These are phyloP conservation scores for Ajuga chamaepitys DNA, from an alignment of 257 asterid species.

Conservation along the genomic window DNA sequence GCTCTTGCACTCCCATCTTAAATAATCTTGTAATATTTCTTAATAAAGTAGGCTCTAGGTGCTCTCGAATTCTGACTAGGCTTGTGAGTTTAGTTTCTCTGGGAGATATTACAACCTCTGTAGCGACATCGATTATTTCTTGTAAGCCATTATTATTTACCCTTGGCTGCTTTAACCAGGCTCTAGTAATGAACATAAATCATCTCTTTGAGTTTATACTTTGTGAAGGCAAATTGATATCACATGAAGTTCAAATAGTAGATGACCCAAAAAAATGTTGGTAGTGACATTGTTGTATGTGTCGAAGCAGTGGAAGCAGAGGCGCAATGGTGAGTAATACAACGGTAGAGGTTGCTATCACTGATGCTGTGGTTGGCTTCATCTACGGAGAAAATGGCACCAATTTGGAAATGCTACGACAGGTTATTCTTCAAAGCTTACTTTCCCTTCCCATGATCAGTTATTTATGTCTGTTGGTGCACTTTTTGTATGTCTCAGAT, in stretches of 20 bases:
- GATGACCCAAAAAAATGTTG: not conserved
- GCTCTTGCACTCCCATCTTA: no score
- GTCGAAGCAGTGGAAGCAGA: constrained; percentile 39
- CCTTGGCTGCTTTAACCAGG: not conserved
- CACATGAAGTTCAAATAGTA: not conserved
- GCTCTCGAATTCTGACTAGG: no score
- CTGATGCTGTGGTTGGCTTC: constrained; percentile 42
- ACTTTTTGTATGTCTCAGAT: constrained; percentile 33
- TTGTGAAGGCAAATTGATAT: not conserved
- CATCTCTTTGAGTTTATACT: no score
- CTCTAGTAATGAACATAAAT: not conserved
- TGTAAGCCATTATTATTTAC: no score
- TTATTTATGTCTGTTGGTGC: not conserved
- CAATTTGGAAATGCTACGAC: constrained; percentile 58
- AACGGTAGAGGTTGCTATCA: constrained; percentile 55
- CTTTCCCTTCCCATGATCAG: no score
- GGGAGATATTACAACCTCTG: no score
- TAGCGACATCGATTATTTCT: no score
- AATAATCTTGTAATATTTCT: no score
- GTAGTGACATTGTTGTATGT: not conserved
- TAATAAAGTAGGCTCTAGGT: no score
- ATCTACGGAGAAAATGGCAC: constrained; percentile 53
- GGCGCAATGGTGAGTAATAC: constrained; percentile 43
- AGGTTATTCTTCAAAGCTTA: constrained; percentile 33
- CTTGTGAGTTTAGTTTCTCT: no score